phyloP scores from a whole-genome alignment of 768 basidiomycete species.

The Suillus subalutaceus region DNA sequence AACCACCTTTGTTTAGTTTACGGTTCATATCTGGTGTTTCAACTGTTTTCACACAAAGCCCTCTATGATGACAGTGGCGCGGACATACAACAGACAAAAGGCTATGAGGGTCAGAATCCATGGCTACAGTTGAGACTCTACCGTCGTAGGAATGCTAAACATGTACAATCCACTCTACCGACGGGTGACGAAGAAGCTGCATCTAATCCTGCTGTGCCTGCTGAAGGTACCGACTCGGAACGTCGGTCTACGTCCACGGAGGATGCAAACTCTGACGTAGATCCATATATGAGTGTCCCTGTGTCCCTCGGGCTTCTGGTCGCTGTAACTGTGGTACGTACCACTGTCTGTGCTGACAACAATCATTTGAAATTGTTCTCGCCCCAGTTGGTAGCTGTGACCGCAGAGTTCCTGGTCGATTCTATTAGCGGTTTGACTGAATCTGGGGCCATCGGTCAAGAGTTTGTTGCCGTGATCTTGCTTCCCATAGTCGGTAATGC shows the following conservation, averaged over 20 bases:
- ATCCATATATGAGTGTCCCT: slow-evolving; percentile 55
- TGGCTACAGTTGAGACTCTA: slow-evolving; percentile 6
- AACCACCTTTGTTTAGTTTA: slow-evolving; percentile 55
- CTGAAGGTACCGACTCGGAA: slow-evolving; percentile 8
- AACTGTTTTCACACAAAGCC: slow-evolving; percentile 75
- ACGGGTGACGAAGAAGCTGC: not conserved
- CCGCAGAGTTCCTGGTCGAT: slow-evolving; percentile 71
- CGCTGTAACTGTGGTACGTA: slow-evolving; percentile 62
- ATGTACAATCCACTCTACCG: slow-evolving; percentile 12
- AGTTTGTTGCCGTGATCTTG: slow-evolving; percentile 86
- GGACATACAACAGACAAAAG: slow-evolving; percentile 40
- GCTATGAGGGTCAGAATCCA: slow-evolving; percentile 46
- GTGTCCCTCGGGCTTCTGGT: slow-evolving; percentile 57
- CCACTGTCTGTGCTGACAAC: not conserved
- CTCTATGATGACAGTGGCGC: slow-evolving; percentile 57
- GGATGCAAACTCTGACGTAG: slow-evolving; percentile 33
- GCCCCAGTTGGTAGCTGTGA: slow-evolving; percentile 53
- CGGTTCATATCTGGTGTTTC: slow-evolving; percentile 73
- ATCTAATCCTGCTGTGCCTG: not conserved
- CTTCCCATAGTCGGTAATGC: slow-evolving; percentile 93
- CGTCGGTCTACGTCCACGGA: slow-evolving; percentile 16
- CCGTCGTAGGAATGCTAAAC: not conserved
- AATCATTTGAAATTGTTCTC: not conserved
- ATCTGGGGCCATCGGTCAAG: slow-evolving; percentile 59
- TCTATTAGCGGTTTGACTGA: slow-evolving; percentile 78